phyloP scores from a whole-genome alignment of 2,329 filamentous ascomycete species.

The Chaetothyriales sp. region DNA sequence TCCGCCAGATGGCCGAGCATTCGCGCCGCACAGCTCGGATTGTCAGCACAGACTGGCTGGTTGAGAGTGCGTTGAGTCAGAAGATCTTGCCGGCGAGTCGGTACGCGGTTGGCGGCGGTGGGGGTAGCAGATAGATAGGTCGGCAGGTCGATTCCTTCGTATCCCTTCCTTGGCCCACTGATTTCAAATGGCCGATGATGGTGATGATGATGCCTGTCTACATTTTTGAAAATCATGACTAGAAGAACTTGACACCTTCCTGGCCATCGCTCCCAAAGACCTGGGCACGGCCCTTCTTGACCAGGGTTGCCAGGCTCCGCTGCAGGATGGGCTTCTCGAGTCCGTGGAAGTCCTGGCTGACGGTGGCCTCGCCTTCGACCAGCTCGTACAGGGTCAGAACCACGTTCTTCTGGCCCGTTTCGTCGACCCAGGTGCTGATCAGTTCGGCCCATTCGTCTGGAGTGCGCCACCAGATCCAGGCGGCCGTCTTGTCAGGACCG shows the following conservation, averaged over 20 bases:
- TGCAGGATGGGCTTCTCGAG: constrained; percentile 71
- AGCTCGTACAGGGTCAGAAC: constrained; percentile 91
- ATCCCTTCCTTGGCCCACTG: too few relatives aligned
- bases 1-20: constrained; percentile 61
- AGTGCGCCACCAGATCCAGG: constrained; percentile 48
- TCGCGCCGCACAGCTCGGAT: constrained; percentile 68
- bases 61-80: constrained; percentile 81
- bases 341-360: constrained; percentile 59
- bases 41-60: constrained; percentile 74
- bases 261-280: constrained; percentile 82
- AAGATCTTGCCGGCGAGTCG: constrained; percentile 52
- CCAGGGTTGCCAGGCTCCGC: constrained; percentile 63
- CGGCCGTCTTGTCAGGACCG: constrained; percentile 15
- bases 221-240: constrained; percentile 24
- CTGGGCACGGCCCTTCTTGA: constrained; percentile 83
- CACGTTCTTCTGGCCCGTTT: constrained; percentile 71
- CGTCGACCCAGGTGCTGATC: constrained; percentile 68
- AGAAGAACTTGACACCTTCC: constrained; percentile 94
- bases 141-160: too few relatives aligned
- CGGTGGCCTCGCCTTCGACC: constrained; percentile 66
- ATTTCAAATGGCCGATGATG: too few relatives aligned
- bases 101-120: constrained; percentile 34
- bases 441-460: constrained; percentile 79
- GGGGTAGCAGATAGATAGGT: not conserved
- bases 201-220: too few relatives aligned